These are phyloP conservation scores for Xylaria sp. DNA, from an alignment of 2,329 filamentous ascomycete genomes.

Conservation along the genomic window DNA sequence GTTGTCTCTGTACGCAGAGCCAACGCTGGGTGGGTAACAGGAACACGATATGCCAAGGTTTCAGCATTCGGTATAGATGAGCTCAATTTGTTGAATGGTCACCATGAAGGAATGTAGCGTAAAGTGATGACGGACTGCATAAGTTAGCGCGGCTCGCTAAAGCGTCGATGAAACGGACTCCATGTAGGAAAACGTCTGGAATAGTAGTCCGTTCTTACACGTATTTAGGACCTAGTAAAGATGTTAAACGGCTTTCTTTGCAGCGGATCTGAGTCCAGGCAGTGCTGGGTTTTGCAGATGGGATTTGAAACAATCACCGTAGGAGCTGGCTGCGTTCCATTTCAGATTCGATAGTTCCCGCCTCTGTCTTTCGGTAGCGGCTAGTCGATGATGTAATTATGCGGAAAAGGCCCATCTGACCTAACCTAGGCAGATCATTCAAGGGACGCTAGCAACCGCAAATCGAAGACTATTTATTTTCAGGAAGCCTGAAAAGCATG, in stretches of 20 bases:
- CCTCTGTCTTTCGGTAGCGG: background rate
- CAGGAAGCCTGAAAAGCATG: background rate
- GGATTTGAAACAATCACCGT: background rate
- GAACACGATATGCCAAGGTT: background rate
- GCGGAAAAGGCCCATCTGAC: too few species aligned
- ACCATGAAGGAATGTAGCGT: constrained; percentile 14
- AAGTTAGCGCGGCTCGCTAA: background rate
- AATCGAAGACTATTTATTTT: background rate
- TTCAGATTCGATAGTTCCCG: background rate
- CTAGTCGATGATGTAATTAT: constrained; percentile 32
- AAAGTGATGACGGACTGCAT: background rate
- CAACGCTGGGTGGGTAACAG: background rate
- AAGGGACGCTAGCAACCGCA: background rate
- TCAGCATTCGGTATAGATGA: background rate
- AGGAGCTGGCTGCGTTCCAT: background rate
- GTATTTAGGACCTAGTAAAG: background rate
- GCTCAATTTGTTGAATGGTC: background rate
- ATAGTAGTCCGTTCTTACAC: background rate
- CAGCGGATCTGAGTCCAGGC: background rate
- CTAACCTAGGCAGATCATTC: background rate
- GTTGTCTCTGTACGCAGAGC: background rate
- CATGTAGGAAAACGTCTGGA: background rate
- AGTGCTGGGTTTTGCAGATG: background rate
- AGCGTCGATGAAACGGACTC: background rate
- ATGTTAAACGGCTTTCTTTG: background rate